Conservation (phyloP, 1,284 basidiomycete species). For the Ceratobasidium sp. region DNA sequence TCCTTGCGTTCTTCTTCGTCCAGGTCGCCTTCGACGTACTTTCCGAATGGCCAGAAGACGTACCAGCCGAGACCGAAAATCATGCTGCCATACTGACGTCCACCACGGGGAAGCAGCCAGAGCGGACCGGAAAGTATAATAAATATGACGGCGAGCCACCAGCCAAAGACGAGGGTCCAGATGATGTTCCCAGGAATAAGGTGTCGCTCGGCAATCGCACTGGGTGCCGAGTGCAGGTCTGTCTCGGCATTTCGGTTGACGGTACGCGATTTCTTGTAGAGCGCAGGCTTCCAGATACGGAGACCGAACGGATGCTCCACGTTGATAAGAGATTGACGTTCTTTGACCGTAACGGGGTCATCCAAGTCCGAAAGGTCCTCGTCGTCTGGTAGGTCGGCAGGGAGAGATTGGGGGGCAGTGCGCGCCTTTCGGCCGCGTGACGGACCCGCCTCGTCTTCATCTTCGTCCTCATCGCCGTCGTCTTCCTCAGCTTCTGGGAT, state of each 20-base stretch:
- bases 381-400: constrained; percentile 35
- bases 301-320: constrained; percentile 99
- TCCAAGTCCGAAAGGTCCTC: constrained; percentile 53
- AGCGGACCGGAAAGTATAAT: constrained; percentile 74
- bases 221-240: constrained; percentile 91
- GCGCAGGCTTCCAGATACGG: constrained; percentile 99
- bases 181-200: constrained; percentile 92
- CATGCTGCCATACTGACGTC: constrained; percentile 85
- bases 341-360: constrained; percentile 94
- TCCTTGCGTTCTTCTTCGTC: constrained; percentile 48
- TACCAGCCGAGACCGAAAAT: constrained; percentile 96
- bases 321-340: constrained; percentile 98
- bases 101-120: constrained; percentile 80
- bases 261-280: constrained; percentile 98
- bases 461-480: constrained; percentile 53
- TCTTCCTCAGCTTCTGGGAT: constrained; percentile 49
- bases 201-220: constrained; percentile 90
- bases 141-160: constrained; percentile 88
- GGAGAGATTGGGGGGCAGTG: constrained; percentile 8
- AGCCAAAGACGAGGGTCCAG: constrained; percentile 88
- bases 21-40: constrained; percentile 93
- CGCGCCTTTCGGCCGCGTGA: constrained; percentile 31
- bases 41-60: constrained; percentile 97
- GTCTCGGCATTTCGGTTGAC: constrained; percentile 96
- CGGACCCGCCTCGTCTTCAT: constrained; percentile 56